phyloP scores from a whole-genome alignment of 2,329 filamentous ascomycete species.

The Fusarium sp. region DNA sequence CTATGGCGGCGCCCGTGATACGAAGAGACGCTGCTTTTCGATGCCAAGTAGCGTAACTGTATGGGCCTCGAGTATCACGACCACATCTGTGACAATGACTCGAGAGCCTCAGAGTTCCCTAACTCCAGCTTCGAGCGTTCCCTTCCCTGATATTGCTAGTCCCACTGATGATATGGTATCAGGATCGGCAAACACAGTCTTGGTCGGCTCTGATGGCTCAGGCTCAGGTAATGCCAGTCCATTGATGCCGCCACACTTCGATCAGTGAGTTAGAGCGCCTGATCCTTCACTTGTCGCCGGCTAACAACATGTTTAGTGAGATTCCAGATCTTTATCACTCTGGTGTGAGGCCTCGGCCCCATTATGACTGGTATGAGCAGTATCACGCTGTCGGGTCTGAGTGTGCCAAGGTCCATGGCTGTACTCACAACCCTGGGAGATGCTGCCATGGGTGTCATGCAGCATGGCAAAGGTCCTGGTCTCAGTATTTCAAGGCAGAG shows the following conservation, averaged over 20 bases:
- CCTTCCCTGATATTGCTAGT: not conserved
- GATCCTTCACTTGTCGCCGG: not conserved
- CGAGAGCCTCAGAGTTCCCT: not conserved
- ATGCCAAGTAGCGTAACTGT: not conserved
- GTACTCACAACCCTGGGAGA: slow-evolving; percentile 15
- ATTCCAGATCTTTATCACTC: slow-evolving; percentile 38
- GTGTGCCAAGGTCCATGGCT: slow-evolving; percentile 40
- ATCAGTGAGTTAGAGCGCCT: slow-evolving; percentile 13
- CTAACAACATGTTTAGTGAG: slow-evolving; percentile 30
- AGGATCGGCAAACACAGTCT: not conserved
- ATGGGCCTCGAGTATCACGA: not conserved
- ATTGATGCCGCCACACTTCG: not conserved
- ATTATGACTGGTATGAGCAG: slow-evolving; percentile 45
- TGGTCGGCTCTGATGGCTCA: not conserved
- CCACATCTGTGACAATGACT: not conserved
- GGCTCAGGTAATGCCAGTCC: slow-evolving; percentile 11
- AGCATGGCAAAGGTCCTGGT: slow-evolving; percentile 39
- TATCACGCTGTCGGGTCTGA: slow-evolving; percentile 33
- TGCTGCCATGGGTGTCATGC: slow-evolving; percentile 40
- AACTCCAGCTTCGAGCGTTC: not conserved
- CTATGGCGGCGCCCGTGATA: slow-evolving; percentile 7
- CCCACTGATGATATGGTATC: not conserved
- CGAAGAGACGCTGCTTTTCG: slow-evolving; percentile 13
- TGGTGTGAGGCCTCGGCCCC: slow-evolving; percentile 12
- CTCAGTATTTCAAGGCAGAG: slow-evolving; percentile 27